phyloP scores from a whole-genome alignment of 2,329 filamentous ascomycete species.

The Nemania serpens region DNA sequence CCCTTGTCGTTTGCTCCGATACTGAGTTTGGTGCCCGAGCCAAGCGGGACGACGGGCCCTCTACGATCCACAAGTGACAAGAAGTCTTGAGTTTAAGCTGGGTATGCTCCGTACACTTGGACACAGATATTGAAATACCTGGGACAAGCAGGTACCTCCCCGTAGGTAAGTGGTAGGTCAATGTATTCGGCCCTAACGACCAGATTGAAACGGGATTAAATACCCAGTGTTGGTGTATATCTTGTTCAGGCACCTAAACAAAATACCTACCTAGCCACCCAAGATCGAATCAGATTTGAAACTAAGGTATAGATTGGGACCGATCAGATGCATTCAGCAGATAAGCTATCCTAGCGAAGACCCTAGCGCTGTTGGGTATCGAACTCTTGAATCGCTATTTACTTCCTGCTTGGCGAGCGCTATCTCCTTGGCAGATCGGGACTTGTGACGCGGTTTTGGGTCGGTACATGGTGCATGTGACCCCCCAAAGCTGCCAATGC shows the following conservation, averaged over 20 bases:
- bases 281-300: constrained; percentile 18
- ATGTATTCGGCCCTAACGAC: constrained; percentile 8
- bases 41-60: neutral
- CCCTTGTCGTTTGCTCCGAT: constrained; percentile 3
- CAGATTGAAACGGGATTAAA: neutral
- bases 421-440: constrained; percentile 15
- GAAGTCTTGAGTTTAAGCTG: constrained; percentile 6
- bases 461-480: constrained; percentile 11
- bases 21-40: constrained; percentile 21
- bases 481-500: neutral
- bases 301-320: neutral
- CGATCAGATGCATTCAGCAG: constrained; percentile 18
- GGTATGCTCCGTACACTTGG: neutral
- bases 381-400: neutral
- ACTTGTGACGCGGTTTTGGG: constrained; percentile 22
- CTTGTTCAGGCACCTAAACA: neutral
- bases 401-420: constrained; percentile 10
- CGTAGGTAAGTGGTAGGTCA: too few relatives aligned
- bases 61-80: constrained; percentile 11
- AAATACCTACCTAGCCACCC: neutral
- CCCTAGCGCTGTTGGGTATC: too few relatives aligned
- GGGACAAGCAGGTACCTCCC: too few relatives aligned
- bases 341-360: too few relatives aligned
- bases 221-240: neutral
- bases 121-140: neutral